phyloP scores from a whole-genome alignment of 2,329 filamentous ascomycete genomes.

The Colletotrichum coccodes region DNA sequence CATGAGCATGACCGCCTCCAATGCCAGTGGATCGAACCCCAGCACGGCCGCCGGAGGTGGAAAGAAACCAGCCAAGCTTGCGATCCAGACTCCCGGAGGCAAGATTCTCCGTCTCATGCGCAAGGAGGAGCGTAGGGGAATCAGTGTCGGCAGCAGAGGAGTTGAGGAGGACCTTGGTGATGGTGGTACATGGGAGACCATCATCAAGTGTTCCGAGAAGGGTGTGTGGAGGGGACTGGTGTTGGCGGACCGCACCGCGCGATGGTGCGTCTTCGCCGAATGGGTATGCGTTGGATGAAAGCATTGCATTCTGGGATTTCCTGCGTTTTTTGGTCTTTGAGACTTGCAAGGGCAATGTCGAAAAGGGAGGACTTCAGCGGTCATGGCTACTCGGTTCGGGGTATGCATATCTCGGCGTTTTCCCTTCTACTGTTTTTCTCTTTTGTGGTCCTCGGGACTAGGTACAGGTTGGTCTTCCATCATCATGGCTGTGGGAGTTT shows the following conservation, averaged over 20 bases:
- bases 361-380: conserved; percentile 17
- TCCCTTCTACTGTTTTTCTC: conserved; percentile 5
- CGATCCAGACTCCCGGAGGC: conserved; percentile 92
- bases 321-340: conserved; percentile 14
- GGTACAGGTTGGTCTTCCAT: neutral
- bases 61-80: conserved; percentile 92
- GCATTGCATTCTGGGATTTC: conserved; percentile 3
- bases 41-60: conserved; percentile 64
- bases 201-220: conserved; percentile 87
- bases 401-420: conserved; percentile 34
- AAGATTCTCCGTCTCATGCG: conserved; percentile 92
- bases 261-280: conserved; percentile 94
- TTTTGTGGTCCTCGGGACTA: conserved; percentile 16
- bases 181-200: conserved; percentile 86
- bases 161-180: conserved; percentile 70
- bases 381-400: conserved; percentile 15
- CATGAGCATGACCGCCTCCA: conserved; percentile 72
- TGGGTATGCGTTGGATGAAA: conserved; percentile 71
- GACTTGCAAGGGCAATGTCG: conserved; percentile 12
- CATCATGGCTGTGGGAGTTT: conserved; percentile 25
- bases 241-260: conserved; percentile 82
- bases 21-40: conserved; percentile 66
- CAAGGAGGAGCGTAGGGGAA: conserved; percentile 75
- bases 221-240: conserved; percentile 86
- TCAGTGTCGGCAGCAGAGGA: conserved; percentile 56